Evolutionary conservation across 345 rosid species (phyloP).

Genomic region (Hibiscus syriacus): DNA sequence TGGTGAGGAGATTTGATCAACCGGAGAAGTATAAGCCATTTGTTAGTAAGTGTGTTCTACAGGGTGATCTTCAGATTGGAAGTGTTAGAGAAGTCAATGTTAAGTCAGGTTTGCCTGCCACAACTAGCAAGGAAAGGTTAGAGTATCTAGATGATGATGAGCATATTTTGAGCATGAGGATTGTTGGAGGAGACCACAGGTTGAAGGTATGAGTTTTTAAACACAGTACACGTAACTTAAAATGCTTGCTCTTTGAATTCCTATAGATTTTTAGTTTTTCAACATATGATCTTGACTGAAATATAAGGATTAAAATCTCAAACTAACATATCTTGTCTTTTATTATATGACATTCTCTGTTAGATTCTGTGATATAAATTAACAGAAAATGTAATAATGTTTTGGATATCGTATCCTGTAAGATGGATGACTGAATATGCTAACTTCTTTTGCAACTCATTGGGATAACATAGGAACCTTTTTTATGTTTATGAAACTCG

Average conservation of each 20-base stretch:
- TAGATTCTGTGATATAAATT: not conserved
- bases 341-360: no score
- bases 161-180: slow-evolving; percentile 61
- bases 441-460: not conserved
- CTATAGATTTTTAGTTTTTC: not conserved
- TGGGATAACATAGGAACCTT: not conserved
- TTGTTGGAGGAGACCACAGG: slow-evolving; percentile 82
- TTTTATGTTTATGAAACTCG: not conserved
- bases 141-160: slow-evolving; percentile 70
- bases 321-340: no score
- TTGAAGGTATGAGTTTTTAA: slow-evolving; percentile 38
- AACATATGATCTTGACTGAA: not conserved
- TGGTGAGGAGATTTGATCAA: slow-evolving; percentile 76
- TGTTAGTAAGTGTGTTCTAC: slow-evolving; percentile 57
- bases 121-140: slow-evolving; percentile 67
- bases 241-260: not conserved
- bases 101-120: slow-evolving; percentile 75
- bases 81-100: slow-evolving; percentile 78
- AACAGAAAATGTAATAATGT: not conserved
- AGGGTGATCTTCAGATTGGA: slow-evolving; percentile 68
- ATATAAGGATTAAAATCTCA: no score
- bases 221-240: not conserved
- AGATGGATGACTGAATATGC: not conserved
- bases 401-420: not conserved
- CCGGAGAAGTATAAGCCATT: slow-evolving; percentile 82